These are phyloP conservation scores for Brassica cretica DNA, from an alignment of 345 rosid species.

Conservation along the genomic window DNA sequence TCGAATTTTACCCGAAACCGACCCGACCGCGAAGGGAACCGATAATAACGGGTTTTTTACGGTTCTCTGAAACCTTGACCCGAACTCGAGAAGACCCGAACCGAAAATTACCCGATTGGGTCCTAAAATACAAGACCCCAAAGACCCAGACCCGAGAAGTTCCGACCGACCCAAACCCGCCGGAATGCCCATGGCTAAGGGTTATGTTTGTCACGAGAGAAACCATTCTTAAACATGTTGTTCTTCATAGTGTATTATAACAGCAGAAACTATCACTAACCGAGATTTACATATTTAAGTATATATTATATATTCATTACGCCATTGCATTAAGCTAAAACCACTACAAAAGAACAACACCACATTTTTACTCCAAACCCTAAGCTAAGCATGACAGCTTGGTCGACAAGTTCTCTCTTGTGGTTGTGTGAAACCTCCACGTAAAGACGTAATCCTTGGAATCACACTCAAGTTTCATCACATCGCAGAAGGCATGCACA, in stretches of 20 bases:
- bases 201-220: neutral
- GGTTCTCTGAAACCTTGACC: no score
- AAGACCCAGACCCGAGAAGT: no score
- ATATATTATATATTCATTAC: constrained; percentile 14
- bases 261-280: constrained; percentile 17
- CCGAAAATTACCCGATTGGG: no score
- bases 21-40: no score
- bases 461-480: constrained; percentile 53
- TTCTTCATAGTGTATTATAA: constrained; percentile 6
- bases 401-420: constrained; percentile 41
- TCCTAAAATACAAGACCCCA: no score
- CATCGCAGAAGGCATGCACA: constrained; percentile 69
- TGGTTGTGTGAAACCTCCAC: constrained; percentile 75
- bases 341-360: neutral
- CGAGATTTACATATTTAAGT: constrained; percentile 29
- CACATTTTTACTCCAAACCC: constrained; percentile 10
- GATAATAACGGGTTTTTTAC: no score
- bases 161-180: no score
- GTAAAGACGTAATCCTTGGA: constrained; percentile 66
- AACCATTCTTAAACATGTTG: neutral
- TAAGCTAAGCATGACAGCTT: constrained; percentile 35
- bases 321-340: neutral
- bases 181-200: no score
- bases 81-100: no score
- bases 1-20: no score